phyloP scores from a whole-genome alignment of 1,284 basidiomycete genomes.

The Cutaneotrichosporon dermatis region DNA sequence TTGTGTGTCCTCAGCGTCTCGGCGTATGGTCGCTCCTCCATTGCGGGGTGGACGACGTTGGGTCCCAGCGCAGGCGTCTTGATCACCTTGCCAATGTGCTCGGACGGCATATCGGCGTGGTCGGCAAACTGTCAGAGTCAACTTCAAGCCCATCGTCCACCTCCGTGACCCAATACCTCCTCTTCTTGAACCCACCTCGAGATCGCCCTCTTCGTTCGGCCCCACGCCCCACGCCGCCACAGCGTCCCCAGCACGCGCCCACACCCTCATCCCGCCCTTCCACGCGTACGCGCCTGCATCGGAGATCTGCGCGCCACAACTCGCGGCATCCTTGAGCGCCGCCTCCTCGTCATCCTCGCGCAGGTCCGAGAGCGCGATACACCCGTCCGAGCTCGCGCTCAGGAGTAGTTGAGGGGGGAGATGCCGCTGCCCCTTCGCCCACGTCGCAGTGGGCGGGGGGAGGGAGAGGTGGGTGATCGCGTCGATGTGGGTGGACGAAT shows the following conservation, averaged over 20 bases:
- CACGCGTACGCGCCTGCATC: constrained; percentile 28
- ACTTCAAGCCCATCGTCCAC: background rate
- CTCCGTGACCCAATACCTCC: background rate
- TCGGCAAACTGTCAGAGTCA: constrained; percentile 29
- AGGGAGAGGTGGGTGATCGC: constrained; percentile 53
- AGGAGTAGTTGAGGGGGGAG: constrained; percentile 47
- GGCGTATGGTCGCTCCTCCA: constrained; percentile 32
- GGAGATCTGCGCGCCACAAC: constrained; percentile 31
- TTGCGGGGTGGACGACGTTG: constrained; percentile 26
- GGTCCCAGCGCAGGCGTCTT: constrained; percentile 22
- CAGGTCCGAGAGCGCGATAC: constrained; percentile 50
- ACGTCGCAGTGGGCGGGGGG: constrained; percentile 43
- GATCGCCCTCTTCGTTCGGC: constrained; percentile 25
- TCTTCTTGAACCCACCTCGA: constrained; percentile 30
- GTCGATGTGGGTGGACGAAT: constrained; percentile 53
- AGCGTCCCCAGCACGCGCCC: constrained; percentile 47
- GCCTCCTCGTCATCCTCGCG: constrained; percentile 53
- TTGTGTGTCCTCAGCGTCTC: constrained; percentile 37
- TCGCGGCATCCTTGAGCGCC: constrained; percentile 38
- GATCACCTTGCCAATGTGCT: constrained; percentile 37
- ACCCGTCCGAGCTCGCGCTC: constrained; percentile 51
- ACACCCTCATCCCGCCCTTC: constrained; percentile 39
- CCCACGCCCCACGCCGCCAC: constrained; percentile 37
- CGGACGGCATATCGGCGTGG: constrained; percentile 25
- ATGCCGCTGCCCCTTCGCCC: constrained; percentile 22